phyloP scores from a whole-genome alignment of 345 rosid genomes.

The Ricinus communis region DNA sequence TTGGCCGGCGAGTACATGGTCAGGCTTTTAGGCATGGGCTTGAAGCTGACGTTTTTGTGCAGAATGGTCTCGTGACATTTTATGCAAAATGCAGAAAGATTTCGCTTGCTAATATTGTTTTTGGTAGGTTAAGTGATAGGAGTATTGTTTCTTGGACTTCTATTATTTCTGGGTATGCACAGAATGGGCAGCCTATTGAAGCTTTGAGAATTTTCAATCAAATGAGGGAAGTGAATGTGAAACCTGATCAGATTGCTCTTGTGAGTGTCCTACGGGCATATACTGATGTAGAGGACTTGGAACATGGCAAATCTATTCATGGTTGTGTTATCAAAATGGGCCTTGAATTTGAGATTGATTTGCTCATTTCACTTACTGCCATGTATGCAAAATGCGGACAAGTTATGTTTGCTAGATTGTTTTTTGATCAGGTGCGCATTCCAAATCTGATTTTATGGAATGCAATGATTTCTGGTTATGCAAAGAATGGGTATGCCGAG shows the following conservation, averaged over 20 bases:
- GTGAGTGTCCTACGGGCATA: conserved; percentile 65
- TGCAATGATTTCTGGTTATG: conserved; percentile 76
- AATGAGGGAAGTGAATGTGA: conserved; percentile 50
- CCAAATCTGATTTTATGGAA: conserved; percentile 65
- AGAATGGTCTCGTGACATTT: conserved; percentile 64
- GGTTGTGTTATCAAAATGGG: conserved; percentile 57
- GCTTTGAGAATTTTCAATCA: conserved; percentile 53
- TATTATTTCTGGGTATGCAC: conserved; percentile 61
- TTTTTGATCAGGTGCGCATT: conserved; percentile 50
- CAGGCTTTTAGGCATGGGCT: conserved; percentile 59
- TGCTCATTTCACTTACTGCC: conserved; percentile 61
- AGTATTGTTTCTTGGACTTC: conserved; percentile 72
- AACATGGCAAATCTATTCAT: conserved; percentile 56
- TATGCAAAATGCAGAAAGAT: conserved; percentile 60
- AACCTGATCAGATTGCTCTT: conserved; percentile 64
- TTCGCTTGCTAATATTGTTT: conserved; percentile 45
- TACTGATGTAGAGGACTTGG: conserved; percentile 51
- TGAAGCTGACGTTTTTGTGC: conserved; percentile 61
- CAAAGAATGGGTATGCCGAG: conserved; percentile 62
- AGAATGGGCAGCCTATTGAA: conserved; percentile 59
- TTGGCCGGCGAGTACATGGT: conserved; percentile 53
- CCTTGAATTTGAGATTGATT: conserved; percentile 57
- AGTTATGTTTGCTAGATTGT: conserved; percentile 45
- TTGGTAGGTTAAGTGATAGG: conserved; percentile 46
- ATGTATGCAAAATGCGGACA: conserved; percentile 74